These are phyloP conservation scores for Leccinum broughii DNA, from an alignment of 768 basidiomycete species.

Conservation along the genomic window DNA sequence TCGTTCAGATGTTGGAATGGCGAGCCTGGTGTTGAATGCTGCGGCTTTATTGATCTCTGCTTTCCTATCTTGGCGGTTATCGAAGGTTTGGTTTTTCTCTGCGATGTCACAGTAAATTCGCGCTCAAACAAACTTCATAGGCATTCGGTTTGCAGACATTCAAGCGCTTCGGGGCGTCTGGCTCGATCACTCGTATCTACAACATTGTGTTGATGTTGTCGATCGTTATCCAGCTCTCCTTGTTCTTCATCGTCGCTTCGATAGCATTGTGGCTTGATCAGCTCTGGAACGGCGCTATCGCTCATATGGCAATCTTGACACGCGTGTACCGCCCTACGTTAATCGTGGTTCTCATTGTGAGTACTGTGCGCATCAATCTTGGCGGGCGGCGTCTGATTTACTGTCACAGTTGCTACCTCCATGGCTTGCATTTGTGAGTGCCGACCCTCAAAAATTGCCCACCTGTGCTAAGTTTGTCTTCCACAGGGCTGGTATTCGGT, in stretches of 20 bases:
- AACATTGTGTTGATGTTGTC: slow-evolving; percentile 69
- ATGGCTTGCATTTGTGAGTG: slow-evolving; percentile 61
- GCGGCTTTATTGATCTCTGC: slow-evolving; percentile 58
- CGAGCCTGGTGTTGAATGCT: slow-evolving; percentile 62
- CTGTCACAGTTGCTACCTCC: slow-evolving; percentile 56
- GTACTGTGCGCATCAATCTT: slow-evolving; percentile 28
- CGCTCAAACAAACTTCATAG: slow-evolving; percentile 32
- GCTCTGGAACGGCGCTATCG: slow-evolving; percentile 65
- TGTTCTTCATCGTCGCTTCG: slow-evolving; percentile 74
- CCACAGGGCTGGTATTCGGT: slow-evolving; percentile 74
- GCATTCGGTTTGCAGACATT: slow-evolving; percentile 86
- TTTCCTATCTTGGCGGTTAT: slow-evolving; percentile 70
- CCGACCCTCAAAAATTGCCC: not conserved
- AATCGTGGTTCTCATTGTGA: slow-evolving; percentile 58
- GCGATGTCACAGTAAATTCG: not conserved
- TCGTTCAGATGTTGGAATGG: slow-evolving; percentile 60
- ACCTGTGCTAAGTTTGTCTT: not conserved
- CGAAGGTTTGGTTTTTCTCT: slow-evolving; percentile 51
- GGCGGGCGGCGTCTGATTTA: slow-evolving; percentile 1
- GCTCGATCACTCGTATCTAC: slow-evolving; percentile 73
- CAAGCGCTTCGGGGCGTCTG: slow-evolving; percentile 78
- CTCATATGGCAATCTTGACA: slow-evolving; percentile 45
- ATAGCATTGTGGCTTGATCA: slow-evolving; percentile 79
- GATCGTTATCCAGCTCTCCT: slow-evolving; percentile 69
- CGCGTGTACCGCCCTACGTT: slow-evolving; percentile 55